Evolutionary conservation across 2,329 filamentous ascomycete species (phyloP), one percentile per base, ranked within the genome.

Genomic region (Ceratocystiopsis minuta): DNA sequence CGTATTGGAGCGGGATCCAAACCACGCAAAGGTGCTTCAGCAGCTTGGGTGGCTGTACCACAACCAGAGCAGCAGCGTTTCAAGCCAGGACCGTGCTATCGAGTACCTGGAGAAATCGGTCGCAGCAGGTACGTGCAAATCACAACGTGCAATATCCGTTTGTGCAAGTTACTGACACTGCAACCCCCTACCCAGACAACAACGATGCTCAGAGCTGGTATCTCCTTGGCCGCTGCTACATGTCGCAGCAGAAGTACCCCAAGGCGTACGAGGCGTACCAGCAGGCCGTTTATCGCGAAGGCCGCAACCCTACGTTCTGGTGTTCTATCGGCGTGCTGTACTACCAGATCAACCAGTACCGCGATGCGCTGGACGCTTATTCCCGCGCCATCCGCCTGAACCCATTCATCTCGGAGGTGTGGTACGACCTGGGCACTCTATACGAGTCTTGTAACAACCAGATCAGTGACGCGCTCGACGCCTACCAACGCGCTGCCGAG

Each of bases 381-480:
- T 95, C 87, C 47, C 82, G 90, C 46, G 90, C 90, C 38, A 98
- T 96, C 53, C 80, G 90, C 43, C 64, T 98, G 53, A 98, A 96
- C 57, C 90, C 90, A 6, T 95, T 93, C 66, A 96, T 98, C 49
- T 95, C 87, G 2, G 90, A 98, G 60, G 90, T 98, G 40, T 98
- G 90, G 90, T 98, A 96, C 60, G 90, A 98, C 60, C 67, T 98
- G 34, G 90, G 90, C 48, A 98, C 90, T 52, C 56, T 98, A 67
- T 98, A 98, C 55, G 90, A 98, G 60, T 94, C 86, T 20, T 98
- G 90, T 62, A 96, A 98, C 68, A 96, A 96, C 63, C 90, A 98
- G 62, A 94, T 93, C 45, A 84, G 78, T 41, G 90, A 98, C 65
- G 90, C 90, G 1, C 70, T 96, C 37, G 90, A 98, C 59, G 90